Conservation (phyloP, 768 basidiomycete genomes). For the Boletus rufocinnamomeus region DNA sequence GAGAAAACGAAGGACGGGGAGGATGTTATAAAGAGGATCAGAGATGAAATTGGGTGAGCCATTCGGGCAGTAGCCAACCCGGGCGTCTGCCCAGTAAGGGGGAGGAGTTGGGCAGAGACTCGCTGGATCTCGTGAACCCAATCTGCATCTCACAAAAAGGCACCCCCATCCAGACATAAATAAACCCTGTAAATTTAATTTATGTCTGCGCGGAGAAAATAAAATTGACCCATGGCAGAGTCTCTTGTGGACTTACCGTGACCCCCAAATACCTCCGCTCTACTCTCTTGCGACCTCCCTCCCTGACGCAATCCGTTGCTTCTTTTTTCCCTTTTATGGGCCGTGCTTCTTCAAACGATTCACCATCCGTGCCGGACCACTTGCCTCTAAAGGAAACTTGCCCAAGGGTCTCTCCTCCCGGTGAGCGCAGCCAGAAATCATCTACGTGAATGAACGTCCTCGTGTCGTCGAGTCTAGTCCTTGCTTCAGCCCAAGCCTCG, state of each 20-base stretch:
- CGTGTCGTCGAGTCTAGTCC: no score
- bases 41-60: slow-evolving; percentile 24
- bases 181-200: slow-evolving; percentile 4
- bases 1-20: slow-evolving; percentile 16
- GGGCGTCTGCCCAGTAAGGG: not conserved
- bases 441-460: no score
- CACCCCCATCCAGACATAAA: not conserved
- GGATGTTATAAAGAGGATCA: slow-evolving; percentile 36
- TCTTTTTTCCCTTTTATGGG: slow-evolving; percentile 19
- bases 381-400: slow-evolving; percentile 7
- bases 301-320: not conserved
- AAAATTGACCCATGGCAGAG: not conserved
- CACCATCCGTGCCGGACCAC: slow-evolving; percentile 7
- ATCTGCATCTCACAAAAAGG: slow-evolving; percentile 23
- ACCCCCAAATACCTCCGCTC: slow-evolving; percentile 15
- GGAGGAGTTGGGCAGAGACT: not conserved
- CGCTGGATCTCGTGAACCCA: slow-evolving; percentile 26
- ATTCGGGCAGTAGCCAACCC: slow-evolving; percentile 11
- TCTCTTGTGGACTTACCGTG: slow-evolving; percentile 1
- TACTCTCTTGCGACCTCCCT: not conserved
- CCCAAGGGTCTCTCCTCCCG: slow-evolving; percentile 2
- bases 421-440: not conserved
- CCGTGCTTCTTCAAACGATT: slow-evolving; percentile 21
- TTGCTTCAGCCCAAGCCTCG: no score
- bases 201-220: not conserved